These are phyloP conservation scores for Collariella sp. DNA, from an alignment of 495 filamentous ascomycete species.

Conservation along the genomic window DNA sequence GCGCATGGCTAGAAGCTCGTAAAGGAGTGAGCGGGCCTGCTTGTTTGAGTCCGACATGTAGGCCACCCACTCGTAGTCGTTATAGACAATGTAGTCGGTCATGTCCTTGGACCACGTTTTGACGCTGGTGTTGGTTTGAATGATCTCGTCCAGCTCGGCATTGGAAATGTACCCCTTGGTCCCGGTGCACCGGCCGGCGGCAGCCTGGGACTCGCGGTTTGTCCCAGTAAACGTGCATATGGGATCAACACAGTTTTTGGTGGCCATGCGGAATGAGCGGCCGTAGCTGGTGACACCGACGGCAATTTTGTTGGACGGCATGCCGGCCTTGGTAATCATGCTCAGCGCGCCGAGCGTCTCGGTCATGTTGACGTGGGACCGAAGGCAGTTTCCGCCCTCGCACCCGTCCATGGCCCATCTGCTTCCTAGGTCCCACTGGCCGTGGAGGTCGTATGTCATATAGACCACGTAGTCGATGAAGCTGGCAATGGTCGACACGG, in stretches of 20 bases:
- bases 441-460: conserved; percentile 1
- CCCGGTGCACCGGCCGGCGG: conserved; percentile 31
- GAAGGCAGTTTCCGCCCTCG: conserved; percentile 30
- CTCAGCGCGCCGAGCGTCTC: conserved; percentile 32
- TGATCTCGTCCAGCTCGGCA: conserved; percentile 28
- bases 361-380: conserved; percentile 36
- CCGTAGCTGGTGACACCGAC: conserved; percentile 36
- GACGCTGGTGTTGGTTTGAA: not conserved
- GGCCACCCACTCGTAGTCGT: conserved; percentile 33
- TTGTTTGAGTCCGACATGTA: conserved; percentile 33
- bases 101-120: not conserved
- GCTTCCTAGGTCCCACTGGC: conserved; percentile 5
- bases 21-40: conserved; percentile 13
- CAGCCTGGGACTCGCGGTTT: conserved; percentile 6
- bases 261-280: conserved; percentile 26
- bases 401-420: conserved; percentile 11
- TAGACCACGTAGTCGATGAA: conserved; percentile 34
- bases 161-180: conserved; percentile 29
- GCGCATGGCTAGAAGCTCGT: conserved; percentile 22
- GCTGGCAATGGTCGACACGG: conserved; percentile 20
- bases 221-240: conserved; percentile 13
- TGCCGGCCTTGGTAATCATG: conserved; percentile 32
- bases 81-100: conserved; percentile 31
- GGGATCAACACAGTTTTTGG: conserved; percentile 2
- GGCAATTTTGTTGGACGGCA: conserved; percentile 33